Evolutionary conservation across 1,139 yeast species (phyloP).

Genomic region (Chernovozyma sophiae-reginae): DNA sequence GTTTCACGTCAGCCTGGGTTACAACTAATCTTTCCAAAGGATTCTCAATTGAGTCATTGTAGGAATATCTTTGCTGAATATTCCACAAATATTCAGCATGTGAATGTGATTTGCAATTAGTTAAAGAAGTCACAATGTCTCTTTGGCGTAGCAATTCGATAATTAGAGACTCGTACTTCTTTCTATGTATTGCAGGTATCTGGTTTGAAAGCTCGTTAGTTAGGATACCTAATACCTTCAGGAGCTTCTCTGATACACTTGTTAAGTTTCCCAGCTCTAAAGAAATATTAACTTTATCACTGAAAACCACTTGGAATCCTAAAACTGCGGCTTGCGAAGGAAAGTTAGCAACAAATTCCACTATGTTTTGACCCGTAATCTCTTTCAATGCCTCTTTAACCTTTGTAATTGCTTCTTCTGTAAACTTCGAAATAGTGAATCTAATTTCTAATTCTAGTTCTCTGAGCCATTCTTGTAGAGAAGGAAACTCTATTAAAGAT

Average conservation of each 20-base stretch:
- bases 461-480: constrained; percentile 61
- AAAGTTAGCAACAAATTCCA: constrained; percentile 14
- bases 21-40: constrained; percentile 37
- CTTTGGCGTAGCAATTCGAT: constrained; percentile 67
- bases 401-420: constrained; percentile 22
- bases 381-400: not conserved
- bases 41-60: constrained; percentile 21
- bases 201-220: constrained; percentile 15
- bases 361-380: not conserved
- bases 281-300: constrained; percentile 35
- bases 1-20: constrained; percentile 48
- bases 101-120: constrained; percentile 11
- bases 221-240: constrained; percentile 13
- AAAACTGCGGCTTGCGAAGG: constrained; percentile 62
- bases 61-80: constrained; percentile 51
- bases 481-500: constrained; percentile 36
- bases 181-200: constrained; percentile 30
- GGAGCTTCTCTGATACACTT: constrained; percentile 5
- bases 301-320: constrained; percentile 58
- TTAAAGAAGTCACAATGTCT: constrained; percentile 32
- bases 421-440: constrained; percentile 38
- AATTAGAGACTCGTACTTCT: constrained; percentile 54
- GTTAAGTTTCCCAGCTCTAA: constrained; percentile 9
- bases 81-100: constrained; percentile 38
- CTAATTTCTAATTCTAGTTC: constrained; percentile 55